Evolutionary conservation across 352 stramenopile species (phyloP).

Genomic region (Phytophthora meadii): DNA sequence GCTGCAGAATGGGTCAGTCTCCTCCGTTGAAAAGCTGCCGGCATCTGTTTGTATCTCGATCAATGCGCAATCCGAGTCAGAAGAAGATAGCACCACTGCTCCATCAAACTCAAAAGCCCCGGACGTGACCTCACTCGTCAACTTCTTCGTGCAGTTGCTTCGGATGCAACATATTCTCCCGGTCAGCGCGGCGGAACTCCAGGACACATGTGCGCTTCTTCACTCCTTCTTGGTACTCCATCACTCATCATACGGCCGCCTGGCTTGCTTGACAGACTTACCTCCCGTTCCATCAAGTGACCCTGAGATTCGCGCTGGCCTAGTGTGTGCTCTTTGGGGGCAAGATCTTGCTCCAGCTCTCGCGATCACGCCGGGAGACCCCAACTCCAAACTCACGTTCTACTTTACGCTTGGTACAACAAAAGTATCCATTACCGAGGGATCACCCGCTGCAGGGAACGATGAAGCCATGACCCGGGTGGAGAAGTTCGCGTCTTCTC

Average conservation of each 20-base stretch:
- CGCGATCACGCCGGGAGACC: background rate
- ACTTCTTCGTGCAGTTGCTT: constrained; percentile 67
- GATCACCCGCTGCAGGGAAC: constrained; percentile 19
- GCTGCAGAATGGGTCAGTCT: constrained; percentile 54
- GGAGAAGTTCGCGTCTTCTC: constrained; percentile 56
- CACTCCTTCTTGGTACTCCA: constrained; percentile 68
- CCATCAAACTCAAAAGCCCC: constrained; percentile 15
- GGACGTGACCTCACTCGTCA: constrained; percentile 44
- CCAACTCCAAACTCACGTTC: constrained; percentile 37
- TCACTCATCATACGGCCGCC: constrained; percentile 61
- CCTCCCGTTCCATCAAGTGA: constrained; percentile 50
- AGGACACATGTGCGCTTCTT: constrained; percentile 48
- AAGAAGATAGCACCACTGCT: constrained; percentile 4
- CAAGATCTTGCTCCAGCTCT: constrained; percentile 65
- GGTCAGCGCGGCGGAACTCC: constrained; percentile 31
- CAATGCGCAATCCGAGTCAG: constrained; percentile 23
- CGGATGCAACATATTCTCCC: constrained; percentile 58
- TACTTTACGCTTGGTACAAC: constrained; percentile 74
- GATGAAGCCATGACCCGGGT: constrained; percentile 36
- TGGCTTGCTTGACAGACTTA: constrained; percentile 58
- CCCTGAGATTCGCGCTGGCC: constrained; percentile 64
- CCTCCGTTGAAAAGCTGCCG: constrained; percentile 56
- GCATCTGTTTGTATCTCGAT: constrained; percentile 48
- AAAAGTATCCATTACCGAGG: constrained; percentile 37
- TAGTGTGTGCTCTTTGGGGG: constrained; percentile 68